Conservation (phyloP, 371 early-diverging fungal species). For the Synchytrium microbalum region DNA sequence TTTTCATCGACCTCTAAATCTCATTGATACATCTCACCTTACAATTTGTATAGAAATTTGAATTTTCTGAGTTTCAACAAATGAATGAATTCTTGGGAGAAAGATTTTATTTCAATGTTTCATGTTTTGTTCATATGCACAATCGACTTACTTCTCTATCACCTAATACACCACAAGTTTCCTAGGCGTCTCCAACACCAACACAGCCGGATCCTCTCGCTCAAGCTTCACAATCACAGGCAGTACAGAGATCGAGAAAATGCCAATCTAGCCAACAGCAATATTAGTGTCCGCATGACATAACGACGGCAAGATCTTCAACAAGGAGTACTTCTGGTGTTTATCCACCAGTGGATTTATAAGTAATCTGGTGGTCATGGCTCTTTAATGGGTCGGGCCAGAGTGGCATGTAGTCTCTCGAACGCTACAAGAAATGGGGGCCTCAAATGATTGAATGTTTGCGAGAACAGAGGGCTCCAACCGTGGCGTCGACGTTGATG, state of each 20-base stretch:
- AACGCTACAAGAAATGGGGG: slow-evolving; percentile 41
- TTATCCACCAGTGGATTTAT: slow-evolving; percentile 31
- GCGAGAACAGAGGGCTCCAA: slow-evolving; percentile 35
- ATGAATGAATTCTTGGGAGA: too few relatives aligned
- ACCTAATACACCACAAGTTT: too few relatives aligned
- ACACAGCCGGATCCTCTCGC: slow-evolving; percentile 32
- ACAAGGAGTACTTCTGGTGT: slow-evolving; percentile 30
- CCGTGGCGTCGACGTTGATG: slow-evolving; percentile 25
- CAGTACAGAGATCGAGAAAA: background rate
- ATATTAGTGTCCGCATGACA: slow-evolving; percentile 2
- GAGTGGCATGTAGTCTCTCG: slow-evolving; percentile 31
- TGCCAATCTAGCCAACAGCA: background rate
- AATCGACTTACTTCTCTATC: too few relatives aligned
- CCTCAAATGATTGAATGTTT: slow-evolving; percentile 37
- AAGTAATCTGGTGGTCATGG: slow-evolving; percentile 29
- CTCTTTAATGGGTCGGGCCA: slow-evolving; percentile 26
- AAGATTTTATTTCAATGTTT: too few relatives aligned
- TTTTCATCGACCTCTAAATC: too few relatives aligned
- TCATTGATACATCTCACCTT: too few relatives aligned
- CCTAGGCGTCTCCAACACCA: slow-evolving; percentile 38
- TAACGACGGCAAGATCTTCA: slow-evolving; percentile 38
- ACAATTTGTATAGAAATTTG: too few relatives aligned
- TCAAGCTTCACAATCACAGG: slow-evolving; percentile 25
- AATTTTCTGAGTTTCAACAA: too few relatives aligned
- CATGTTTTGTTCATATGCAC: too few relatives aligned